phyloP scores from a whole-genome alignment of 2,329 filamentous ascomycete genomes.

The Alternaria brassicae region DNA sequence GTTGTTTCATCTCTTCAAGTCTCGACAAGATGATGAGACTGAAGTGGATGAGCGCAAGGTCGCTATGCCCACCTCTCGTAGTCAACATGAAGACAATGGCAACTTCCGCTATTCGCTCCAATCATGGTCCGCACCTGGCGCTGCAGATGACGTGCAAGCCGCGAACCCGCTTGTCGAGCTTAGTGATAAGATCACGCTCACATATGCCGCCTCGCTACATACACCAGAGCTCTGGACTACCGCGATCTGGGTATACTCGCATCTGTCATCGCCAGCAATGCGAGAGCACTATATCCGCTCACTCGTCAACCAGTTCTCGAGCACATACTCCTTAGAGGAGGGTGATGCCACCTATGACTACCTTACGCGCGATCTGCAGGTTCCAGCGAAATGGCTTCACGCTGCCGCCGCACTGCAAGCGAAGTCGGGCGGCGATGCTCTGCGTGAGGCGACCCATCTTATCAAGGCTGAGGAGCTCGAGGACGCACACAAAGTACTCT shows the following conservation, averaged over 20 bases:
- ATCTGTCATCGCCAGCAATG: slow-evolving; percentile 69
- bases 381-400: slow-evolving; percentile 84
- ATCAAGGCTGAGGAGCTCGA: slow-evolving; percentile 76
- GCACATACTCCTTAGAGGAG: slow-evolving; percentile 66
- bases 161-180: slow-evolving; percentile 65
- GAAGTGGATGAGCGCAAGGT: slow-evolving; percentile 40
- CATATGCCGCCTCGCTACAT: slow-evolving; percentile 47
- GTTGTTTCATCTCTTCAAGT: slow-evolving; percentile 67
- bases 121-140: slow-evolving; percentile 38
- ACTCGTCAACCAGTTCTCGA: slow-evolving; percentile 65
- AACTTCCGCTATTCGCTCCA: slow-evolving; percentile 34
- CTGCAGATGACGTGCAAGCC: slow-evolving; percentile 59
- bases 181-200: slow-evolving; percentile 63
- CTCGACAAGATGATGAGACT: slow-evolving; percentile 33
- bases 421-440: slow-evolving; percentile 72
- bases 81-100: slow-evolving; percentile 17
- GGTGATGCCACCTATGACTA: slow-evolving; percentile 64
- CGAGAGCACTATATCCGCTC: slow-evolving; percentile 77
- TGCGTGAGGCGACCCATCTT: slow-evolving; percentile 68
- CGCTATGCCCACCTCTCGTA: slow-evolving; percentile 41
- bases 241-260: slow-evolving; percentile 78
- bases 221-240: slow-evolving; percentile 47
- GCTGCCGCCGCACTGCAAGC: slow-evolving; percentile 85
- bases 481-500: slow-evolving; percentile 85
- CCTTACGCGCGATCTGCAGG: slow-evolving; percentile 69